Evolutionary conservation across 1,284 basidiomycete genomes (phyloP).

Genomic region (Rhodotorula sp.): DNA sequence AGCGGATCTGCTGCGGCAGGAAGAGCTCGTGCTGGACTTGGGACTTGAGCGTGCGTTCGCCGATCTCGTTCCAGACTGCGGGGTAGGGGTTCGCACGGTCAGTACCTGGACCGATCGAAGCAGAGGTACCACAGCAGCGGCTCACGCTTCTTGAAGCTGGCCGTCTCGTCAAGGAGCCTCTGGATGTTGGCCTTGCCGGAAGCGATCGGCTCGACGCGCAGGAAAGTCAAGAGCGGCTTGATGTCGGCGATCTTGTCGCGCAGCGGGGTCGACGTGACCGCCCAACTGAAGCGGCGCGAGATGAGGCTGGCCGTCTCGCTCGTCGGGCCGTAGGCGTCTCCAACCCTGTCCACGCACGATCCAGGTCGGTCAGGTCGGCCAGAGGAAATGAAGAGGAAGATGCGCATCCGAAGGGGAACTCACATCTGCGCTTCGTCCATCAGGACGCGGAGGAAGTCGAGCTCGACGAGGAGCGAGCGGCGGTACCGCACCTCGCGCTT

Average conservation of each 20-base stretch:
- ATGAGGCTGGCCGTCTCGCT: constrained; percentile 42
- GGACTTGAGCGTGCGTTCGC: constrained; percentile 40
- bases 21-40: constrained; percentile 39
- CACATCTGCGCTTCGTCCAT: constrained; percentile 44
- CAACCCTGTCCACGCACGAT: constrained; percentile 11
- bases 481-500: constrained; percentile 28
- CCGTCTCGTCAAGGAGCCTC: constrained; percentile 33
- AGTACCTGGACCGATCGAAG: neutral
- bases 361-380: neutral
- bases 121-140: neutral
- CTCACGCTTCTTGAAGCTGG: constrained; percentile 27
- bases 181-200: constrained; percentile 10
- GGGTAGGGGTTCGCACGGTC: no score
- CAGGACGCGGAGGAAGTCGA: constrained; percentile 42
- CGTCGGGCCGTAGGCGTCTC: constrained; percentile 23
- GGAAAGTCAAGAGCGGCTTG: constrained; percentile 36
- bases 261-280: constrained; percentile 43
- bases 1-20: constrained; percentile 38
- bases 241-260: constrained; percentile 41
- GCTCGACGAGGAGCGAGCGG: constrained; percentile 39
- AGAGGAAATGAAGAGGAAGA: no score
- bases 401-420: neutral
- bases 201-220: constrained; percentile 39
- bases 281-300: constrained; percentile 40
- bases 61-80: constrained; percentile 34